Base-by-base conservation (phyloP, 805 yeast genomes). In the Candida hispaniensis region DNA sequence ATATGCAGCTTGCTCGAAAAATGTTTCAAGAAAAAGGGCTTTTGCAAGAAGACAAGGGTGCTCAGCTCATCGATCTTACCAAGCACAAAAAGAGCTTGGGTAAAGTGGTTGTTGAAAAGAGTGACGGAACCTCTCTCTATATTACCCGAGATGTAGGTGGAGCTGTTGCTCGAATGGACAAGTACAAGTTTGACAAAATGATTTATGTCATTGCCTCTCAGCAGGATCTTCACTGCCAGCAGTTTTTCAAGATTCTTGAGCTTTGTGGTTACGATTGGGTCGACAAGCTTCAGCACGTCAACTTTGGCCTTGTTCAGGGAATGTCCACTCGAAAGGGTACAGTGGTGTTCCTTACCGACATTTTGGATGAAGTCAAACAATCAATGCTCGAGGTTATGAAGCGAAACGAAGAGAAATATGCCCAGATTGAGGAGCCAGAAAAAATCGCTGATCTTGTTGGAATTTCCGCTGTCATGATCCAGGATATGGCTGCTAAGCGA, bases 321-420 rank as follows among this genome's bases (percentile, higher is more conserved):
- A 91, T 91, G 99, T 79, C 94, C 16, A 91, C 98, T 41, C 77
- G 99, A 66, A 81, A 76, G 61, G 99, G 99, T 47, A 91, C 94
- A 20, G 99, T 91, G 44, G 97, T 91, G n/a, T 91, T 91, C 69
- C 69, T 91, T 51, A 95, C 91, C 60, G 79, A 73, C 52, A 91
- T 91, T 48, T 67, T 91, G 48, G 91, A 88, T 61, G 94, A 83
- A 59, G 85, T 95, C 41, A 80, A 80, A 62, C 82, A 79, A 39
- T 73, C 81, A 51, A 91, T 91, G 94, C 93, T 85, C 55, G 91
- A 82, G 48, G 95, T 91, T 39, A 91, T 91, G 97, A 74, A 78
- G 62, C 75, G 75, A 63, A 91, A 88, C 59, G 83, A 77, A 57
- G 76, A 67, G 47, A 91, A 91, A 61, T 91, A 85, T 55, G 77